Evolutionary conservation across 176 grass and related monocot genomes (phyloP), one percentile per base, ranked within the genome.

Genomic region (Cenchrus fungigraminus): DNA sequence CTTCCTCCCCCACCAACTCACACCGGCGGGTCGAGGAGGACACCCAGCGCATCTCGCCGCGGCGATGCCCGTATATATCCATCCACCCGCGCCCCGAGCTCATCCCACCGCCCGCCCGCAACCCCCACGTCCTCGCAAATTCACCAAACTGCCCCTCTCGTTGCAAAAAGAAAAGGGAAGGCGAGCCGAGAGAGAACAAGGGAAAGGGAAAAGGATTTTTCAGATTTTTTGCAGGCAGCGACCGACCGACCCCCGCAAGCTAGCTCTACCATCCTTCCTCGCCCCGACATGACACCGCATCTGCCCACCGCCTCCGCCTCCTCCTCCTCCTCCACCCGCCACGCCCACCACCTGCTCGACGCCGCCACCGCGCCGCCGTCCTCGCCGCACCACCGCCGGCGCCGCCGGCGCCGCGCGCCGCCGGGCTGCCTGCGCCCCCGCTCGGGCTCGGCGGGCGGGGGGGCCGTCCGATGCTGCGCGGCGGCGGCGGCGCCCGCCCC

Each of bases 251-350:
- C 49, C 37, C 25, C 25, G 25, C 25, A 25, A 25, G 25, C 25
- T 25, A 60, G 80, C 68, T 13, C 68, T 13, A 31, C 53, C 80
- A 44, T 13, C 11, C 29, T 34, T 5, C 1, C 19, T 10, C 4
- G 16, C 20, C 65, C 45, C 62, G 85, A 87, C 76, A 91, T 91
- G 89, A 87, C 85, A 8, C 89, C 76, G 76, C 89, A 91, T 84
- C 89, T 91, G 54, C 64, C 89, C 76, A 70, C 87, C 52, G 61
- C 22, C 37, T 28, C 63, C 15, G n/a, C 74, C 71, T 5, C 78
- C n/a, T 2, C 56, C 20, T 60, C 40, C 37, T 0, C 65, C 16
- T 1, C 28, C 50, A 51, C 73, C 44, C 56, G 9, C 57, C 58
- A 20, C 68, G 72, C 59, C 65, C 78, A 66, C 74, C 80, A 75